phyloP scores from a whole-genome alignment of 176 grass and related monocot species.

The Phoenix dactylifera region DNA sequence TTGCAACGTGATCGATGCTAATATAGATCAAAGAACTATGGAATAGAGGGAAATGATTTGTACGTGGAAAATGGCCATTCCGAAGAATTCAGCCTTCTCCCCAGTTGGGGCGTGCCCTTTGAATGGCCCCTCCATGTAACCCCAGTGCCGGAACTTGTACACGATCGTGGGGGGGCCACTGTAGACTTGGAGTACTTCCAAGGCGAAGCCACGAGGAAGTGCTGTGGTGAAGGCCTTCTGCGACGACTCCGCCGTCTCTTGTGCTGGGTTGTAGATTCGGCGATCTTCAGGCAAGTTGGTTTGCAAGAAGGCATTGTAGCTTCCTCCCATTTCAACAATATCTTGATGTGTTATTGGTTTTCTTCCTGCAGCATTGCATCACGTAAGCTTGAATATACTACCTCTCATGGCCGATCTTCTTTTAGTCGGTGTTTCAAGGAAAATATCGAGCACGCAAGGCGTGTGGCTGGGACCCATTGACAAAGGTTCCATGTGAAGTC shows the following conservation, averaged over 20 bases:
- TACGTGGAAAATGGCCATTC: slow-evolving; percentile 54
- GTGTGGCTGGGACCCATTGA: too few relatives aligned
- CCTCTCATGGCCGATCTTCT: too few relatives aligned
- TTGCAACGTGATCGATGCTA: too few relatives aligned
- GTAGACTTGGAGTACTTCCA: slow-evolving; percentile 62
- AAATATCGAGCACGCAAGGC: too few relatives aligned
- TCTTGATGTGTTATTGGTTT: slow-evolving; percentile 4
- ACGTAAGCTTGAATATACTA: too few relatives aligned
- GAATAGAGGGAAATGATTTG: neutral
- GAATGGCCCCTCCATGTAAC: slow-evolving; percentile 76
- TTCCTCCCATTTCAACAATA: too few relatives aligned
- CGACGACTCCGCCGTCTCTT: slow-evolving; percentile 35
- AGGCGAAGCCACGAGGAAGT: slow-evolving; percentile 53
- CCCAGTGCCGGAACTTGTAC: slow-evolving; percentile 81
- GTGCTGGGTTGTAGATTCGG: slow-evolving; percentile 47
- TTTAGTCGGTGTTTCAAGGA: too few relatives aligned
- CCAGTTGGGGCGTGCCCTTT: slow-evolving; percentile 44
- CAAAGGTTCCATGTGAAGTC: too few relatives aligned
- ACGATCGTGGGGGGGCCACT: slow-evolving; percentile 39
- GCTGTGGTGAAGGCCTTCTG: slow-evolving; percentile 35
- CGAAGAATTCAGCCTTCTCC: slow-evolving; percentile 30
- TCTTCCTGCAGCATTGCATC: slow-evolving; percentile 9
- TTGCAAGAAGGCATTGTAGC: slow-evolving; percentile 60
- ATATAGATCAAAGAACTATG: too few relatives aligned
- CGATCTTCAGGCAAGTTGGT: slow-evolving; percentile 45